Base-by-base conservation (phyloP, 176 grass and related monocot genomes). In the Rhynchospora pubera region DNA sequence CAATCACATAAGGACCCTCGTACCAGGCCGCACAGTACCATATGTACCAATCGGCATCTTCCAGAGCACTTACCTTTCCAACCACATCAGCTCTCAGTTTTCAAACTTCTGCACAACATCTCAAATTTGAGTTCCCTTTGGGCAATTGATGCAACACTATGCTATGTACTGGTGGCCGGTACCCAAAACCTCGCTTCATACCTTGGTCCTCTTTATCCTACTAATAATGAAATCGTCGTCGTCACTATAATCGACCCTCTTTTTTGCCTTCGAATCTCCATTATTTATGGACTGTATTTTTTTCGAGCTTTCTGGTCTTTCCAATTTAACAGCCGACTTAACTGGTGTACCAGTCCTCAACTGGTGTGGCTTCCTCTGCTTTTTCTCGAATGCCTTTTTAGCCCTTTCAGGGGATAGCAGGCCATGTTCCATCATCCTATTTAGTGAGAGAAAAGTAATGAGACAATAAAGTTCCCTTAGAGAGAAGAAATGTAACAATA, bases 381-480 rank as follows among this genome's bases (percentile, higher is more conserved):
- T 98, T 75, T 69, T 94, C 26, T 98, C 95, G 15, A 87, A 94
- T 81, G 95, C 87, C 86, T 98, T 94, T 84, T 86, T 98, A 39
- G 95, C 89, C 78, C 80, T 94, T 82, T 98, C 95, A 0, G 87
- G 87, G 74, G 92, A 88, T 85, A 97, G 59, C 83, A 97, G 30
- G n/a, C 95, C 95, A 50, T 97, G 92, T 71, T 97, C 95, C 95
- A 97, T 97, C 80, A 97, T 93, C 95, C 95, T 97, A 83, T 79
- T 62, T 42, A 80, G 55, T 2, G 32, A 62, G 32, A 63, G 78
- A 5, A 14, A 63, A 48, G 16, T 57, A 57, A 85, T 56, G 56
- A 59, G 4, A 77, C 59, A 76, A 53, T 32, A 30, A 13, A 71
- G 30, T 63, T 59, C 28, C 22, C n/a, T 51, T 7, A 64, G 84